phyloP scores from a whole-genome alignment of 495 filamentous ascomycete genomes.

The Parachaetomium inaequale region DNA sequence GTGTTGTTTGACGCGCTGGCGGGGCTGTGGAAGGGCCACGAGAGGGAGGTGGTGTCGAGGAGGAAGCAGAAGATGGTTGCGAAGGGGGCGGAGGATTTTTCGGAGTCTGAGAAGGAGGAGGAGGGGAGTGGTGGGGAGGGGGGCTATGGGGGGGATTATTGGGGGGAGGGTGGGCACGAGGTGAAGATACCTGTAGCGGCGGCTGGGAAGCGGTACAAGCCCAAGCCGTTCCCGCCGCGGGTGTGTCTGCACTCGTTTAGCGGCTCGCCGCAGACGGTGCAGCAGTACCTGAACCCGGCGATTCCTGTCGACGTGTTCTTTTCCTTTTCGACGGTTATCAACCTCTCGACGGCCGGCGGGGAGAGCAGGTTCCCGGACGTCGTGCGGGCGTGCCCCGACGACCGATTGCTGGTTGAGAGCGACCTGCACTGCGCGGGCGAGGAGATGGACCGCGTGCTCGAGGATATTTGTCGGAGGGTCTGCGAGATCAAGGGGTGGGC shows the following conservation, averaged over 20 bases:
- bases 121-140: constrained; percentile 24
- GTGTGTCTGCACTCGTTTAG: constrained; percentile 95
- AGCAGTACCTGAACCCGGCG: constrained; percentile 69
- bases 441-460: constrained; percentile 73
- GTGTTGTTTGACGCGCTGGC: constrained; percentile 70
- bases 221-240: constrained; percentile 73
- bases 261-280: constrained; percentile 69
- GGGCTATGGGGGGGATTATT: neutral
- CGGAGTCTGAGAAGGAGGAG: constrained; percentile 41
- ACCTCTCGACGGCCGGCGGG: constrained; percentile 57
- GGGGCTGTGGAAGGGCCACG: constrained; percentile 77
- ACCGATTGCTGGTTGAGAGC: constrained; percentile 80
- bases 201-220: constrained; percentile 22
- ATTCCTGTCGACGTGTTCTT: constrained; percentile 79
- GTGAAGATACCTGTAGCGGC: no score
- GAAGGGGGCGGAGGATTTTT: constrained; percentile 46
- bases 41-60: constrained; percentile 63
- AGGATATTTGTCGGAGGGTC: constrained; percentile 67
- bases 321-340: constrained; percentile 83
- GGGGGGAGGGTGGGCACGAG: neutral
- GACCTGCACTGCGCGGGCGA: constrained; percentile 83
- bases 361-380: constrained; percentile 52
- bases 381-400: constrained; percentile 71
- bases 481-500: constrained; percentile 77
- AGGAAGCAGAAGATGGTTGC: constrained; percentile 52